These are phyloP conservation scores for Sphaceloma murrayae DNA, from an alignment of 2,329 filamentous ascomycete species.

Conservation along the genomic window DNA sequence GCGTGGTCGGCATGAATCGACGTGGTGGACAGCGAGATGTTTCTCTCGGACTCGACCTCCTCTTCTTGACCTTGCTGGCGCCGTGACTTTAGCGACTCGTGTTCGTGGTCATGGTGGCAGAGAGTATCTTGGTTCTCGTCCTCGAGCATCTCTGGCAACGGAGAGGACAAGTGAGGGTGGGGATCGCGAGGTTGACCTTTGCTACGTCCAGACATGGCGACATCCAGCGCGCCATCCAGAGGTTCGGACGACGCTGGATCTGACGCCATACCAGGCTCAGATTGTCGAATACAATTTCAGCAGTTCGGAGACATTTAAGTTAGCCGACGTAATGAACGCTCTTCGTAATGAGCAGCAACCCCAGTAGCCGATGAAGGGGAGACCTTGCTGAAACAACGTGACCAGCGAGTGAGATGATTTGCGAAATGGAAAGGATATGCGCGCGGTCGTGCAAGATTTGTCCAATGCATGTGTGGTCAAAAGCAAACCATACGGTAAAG, in stretches of 20 bases:
- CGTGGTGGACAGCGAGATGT: conserved; percentile 35
- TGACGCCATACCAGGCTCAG: conserved; percentile 19
- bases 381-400: neutral
- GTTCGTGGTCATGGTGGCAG: conserved; percentile 28
- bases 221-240: conserved; percentile 2
- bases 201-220: conserved; percentile 10
- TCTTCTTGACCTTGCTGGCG: conserved; percentile 17
- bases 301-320: conserved; percentile 17
- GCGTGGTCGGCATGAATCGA: conserved; percentile 63
- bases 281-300: conserved; percentile 3
- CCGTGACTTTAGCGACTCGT: conserved; percentile 22
- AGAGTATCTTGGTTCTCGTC: conserved; percentile 22
- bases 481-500: neutral
- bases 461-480: neutral
- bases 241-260: conserved; percentile 11
- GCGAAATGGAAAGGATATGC: neutral
- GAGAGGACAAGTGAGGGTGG: conserved; percentile 11
- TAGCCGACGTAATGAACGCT: conserved; percentile 33
- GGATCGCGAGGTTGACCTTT: conserved; percentile 15
- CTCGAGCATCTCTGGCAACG: conserved; percentile 14
- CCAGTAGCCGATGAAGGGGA: neutral
- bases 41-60: conserved; percentile 22
- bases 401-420: neutral
- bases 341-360: conserved; percentile 5
- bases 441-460: neutral